Evolutionary conservation across 441 rosid genomes (phyloP), one percentile per base, ranked within the genome.

Genomic region (Populus hybrid): DNA sequence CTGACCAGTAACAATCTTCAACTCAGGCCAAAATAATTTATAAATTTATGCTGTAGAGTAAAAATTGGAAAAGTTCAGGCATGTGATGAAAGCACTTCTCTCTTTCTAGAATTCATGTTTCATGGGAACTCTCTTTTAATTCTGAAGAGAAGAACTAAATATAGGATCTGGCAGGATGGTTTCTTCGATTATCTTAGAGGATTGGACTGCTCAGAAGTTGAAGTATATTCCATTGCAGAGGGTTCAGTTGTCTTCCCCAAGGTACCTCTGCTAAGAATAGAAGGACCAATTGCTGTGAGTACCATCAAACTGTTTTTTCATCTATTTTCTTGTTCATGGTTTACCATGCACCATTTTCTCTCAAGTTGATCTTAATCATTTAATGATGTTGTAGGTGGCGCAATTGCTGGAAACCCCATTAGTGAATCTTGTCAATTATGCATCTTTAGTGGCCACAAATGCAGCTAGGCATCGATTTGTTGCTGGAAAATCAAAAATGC

Each of bases 201-300:
- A 46, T 81, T 95, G 69, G 91, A 95, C 82, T 94, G 99, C 82
- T 92, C 97, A 78, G 94, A 91, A 65, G 93, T 95, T 79, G 97
- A 95, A 87, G 89, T 94, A 6, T 90, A 89, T 88, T 92, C 99
- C 73, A 82, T 91, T 83, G 72, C 97, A 2, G 98, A 95, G 86
- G 99, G 99, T 64, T 82, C 97, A 18, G 97, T 92, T 77, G 99
- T 94, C 84, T 95, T 95, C 83, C 98, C 99, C 3, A 95, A 95
- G 86, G 94, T 95, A 54, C 99, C 99, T 78, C 84, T 95, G 69
- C 80, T 95, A 81, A 86, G 98, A 85, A 86, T 95, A 66, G 98
- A 92, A 88, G 99, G 98, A 63, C 98, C 97, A 26, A 79, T 91
- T 72, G 97, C 97, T 80, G 99, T 92, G 79, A 91, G 99, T 90